Percentiles rank a stretch among this genome's conserved stretches.
These are phyloP conservation scores for Penicillium occitanis DNA, from an alignment of 2,329 filamentous ascomycete species.

Conservation along the genomic window DNA sequence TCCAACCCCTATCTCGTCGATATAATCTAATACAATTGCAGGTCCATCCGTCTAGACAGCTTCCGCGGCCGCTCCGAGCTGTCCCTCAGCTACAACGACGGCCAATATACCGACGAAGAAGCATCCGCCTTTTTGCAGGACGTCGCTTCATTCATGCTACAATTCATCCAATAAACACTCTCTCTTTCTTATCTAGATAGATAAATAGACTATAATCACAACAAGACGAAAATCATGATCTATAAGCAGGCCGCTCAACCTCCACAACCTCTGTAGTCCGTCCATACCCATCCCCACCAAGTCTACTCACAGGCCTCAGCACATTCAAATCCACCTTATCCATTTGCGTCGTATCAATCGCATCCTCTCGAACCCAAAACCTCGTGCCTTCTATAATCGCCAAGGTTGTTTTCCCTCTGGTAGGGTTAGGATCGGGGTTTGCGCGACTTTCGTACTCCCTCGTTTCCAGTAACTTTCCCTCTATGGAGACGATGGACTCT, in stretches of 20 bases:
- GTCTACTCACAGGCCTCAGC: conserved; percentile 70
- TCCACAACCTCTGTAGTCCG: conserved; percentile 70
- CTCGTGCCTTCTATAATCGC: conserved; percentile 77
- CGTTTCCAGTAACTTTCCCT: conserved; percentile 72
- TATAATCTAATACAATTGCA: not conserved
- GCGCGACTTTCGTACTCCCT: conserved; percentile 72
- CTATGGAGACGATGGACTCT: conserved; percentile 80
- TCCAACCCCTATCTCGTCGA: too few relatives aligned
- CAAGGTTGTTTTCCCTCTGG: conserved; percentile 64
- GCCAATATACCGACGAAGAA: conserved; percentile 13
- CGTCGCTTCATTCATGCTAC: conserved; percentile 4
- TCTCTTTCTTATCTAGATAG: not conserved
- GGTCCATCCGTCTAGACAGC: conserved; percentile 18
- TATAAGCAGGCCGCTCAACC: conserved; percentile 54
- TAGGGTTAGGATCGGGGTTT: conserved; percentile 53
- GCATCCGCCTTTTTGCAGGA: conserved; percentile 8
- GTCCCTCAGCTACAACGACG: conserved; percentile 17
- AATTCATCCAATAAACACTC: conserved; percentile 8
- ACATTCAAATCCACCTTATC: conserved; percentile 74
- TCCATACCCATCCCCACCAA: conserved; percentile 85
- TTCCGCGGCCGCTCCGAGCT: conserved; percentile 13
- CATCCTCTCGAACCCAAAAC: conserved; percentile 90
- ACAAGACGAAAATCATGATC: not conserved
- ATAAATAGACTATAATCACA: not conserved
- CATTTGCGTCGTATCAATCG: conserved; percentile 68